Percentiles rank a stretch among this genome's conserved stretches.
Conservation (phyloP, 495 filamentous ascomycete species). For the Trichocladium uniseriatum region DNA sequence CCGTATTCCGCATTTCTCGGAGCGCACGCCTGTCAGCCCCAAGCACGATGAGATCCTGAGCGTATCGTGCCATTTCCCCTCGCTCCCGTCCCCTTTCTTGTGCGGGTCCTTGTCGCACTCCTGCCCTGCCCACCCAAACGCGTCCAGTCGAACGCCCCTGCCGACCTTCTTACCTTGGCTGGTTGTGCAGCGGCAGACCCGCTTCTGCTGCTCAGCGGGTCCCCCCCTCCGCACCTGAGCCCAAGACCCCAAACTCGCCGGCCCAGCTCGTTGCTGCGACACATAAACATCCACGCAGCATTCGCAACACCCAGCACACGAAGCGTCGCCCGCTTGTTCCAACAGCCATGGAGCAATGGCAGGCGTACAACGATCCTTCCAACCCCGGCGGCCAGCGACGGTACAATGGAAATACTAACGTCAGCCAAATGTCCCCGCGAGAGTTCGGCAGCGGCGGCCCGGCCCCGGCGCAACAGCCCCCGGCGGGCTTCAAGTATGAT, state of each 20-base stretch:
- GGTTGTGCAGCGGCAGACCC: neutral
- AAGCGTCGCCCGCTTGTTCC: neutral
- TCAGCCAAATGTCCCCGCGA: constrained; percentile 35
- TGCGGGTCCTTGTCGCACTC: neutral
- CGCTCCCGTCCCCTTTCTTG: neutral
- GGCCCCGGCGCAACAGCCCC: constrained; percentile 40
- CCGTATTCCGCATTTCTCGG: no score
- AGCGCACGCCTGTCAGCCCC: no score
- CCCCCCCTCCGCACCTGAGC: constrained; percentile 4
- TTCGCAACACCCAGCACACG: neutral
- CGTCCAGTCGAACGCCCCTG: neutral
- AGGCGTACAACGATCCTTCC: constrained; percentile 39
- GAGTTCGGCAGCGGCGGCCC: constrained; percentile 30
- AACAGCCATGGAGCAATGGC: constrained; percentile 50
- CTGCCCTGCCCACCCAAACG: constrained; percentile 2
- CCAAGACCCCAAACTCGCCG: constrained; percentile 4
- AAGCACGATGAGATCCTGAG: neutral
- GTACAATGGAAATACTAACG: constrained; percentile 39
- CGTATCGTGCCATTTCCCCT: neutral
- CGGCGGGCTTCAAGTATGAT: constrained; percentile 65
- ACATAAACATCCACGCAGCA: neutral
- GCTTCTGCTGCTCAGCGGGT: constrained; percentile 7
- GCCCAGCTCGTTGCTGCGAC: neutral
- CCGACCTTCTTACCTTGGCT: constrained; percentile 3
- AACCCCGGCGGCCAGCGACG: constrained; percentile 38